Evolutionary conservation across 495 filamentous ascomycete species (phyloP).

Genomic region (Hyaloscypha finlandica): DNA sequence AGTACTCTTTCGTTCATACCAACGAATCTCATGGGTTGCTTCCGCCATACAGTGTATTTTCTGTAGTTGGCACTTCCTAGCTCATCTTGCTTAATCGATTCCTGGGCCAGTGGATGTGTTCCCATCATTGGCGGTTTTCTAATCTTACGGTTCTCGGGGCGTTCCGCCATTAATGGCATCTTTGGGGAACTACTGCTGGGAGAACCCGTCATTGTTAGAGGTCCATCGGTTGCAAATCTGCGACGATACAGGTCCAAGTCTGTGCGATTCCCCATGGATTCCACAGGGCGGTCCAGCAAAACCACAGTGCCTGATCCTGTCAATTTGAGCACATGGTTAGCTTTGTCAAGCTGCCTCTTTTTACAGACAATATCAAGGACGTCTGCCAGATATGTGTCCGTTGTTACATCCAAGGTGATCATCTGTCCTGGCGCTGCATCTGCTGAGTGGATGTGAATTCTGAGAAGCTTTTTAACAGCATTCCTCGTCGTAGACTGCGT

Average conservation of each 20-base stretch:
- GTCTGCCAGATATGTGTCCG: slow-evolving; percentile 93
- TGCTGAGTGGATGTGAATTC: slow-evolving; percentile 73
- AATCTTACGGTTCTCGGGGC: slow-evolving; percentile 58
- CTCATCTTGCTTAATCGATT: slow-evolving; percentile 65
- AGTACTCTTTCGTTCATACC: slow-evolving; percentile 80
- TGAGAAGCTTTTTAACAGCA: slow-evolving; percentile 82
- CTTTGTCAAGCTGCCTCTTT: slow-evolving; percentile 87
- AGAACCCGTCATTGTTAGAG: slow-evolving; percentile 72
- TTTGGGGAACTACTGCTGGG: slow-evolving; percentile 78
- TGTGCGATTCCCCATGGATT: slow-evolving; percentile 78
- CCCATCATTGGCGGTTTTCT: slow-evolving; percentile 66
- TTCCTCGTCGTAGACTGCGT: slow-evolving; percentile 65
- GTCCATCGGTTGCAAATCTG: slow-evolving; percentile 80
- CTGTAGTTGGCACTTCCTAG: slow-evolving; percentile 65
- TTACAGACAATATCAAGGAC: slow-evolving; percentile 89
- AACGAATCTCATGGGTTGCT: slow-evolving; percentile 92
- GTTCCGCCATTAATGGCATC: slow-evolving; percentile 65
- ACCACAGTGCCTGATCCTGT: slow-evolving; percentile 82
- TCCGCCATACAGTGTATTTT: slow-evolving; percentile 89
- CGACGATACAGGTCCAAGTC: slow-evolving; percentile 86
- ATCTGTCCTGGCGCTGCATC: slow-evolving; percentile 61
- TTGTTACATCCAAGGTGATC: slow-evolving; percentile 81
- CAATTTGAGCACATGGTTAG: slow-evolving; percentile 84
- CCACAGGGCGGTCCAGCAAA: slow-evolving; percentile 80
- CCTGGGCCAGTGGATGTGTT: slow-evolving; percentile 77